Conservation (phyloP, 768 basidiomycete species). For the Tulasnella sp. region DNA sequence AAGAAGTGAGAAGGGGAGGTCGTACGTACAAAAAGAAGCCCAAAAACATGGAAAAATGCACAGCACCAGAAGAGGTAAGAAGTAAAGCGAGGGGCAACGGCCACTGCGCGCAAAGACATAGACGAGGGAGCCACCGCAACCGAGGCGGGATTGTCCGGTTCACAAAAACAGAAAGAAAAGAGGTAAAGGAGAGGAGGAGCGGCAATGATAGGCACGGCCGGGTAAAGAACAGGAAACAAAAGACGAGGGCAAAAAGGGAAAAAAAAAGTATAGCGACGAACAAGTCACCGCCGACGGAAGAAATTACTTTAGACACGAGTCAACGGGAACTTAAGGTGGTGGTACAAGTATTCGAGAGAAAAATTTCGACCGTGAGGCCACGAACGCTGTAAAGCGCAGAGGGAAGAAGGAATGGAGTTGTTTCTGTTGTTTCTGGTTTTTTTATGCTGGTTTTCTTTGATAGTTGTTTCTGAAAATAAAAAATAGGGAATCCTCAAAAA, state of each 20-base stretch:
- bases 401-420: neutral
- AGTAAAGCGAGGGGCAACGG: neutral
- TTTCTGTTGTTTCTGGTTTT: neutral
- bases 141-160: neutral
- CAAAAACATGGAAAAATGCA: neutral
- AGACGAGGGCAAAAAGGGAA: neutral
- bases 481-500: neutral
- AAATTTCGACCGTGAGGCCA: neutral
- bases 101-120: neutral
- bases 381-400: neutral
- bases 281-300: neutral
- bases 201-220: neutral
- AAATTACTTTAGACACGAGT: neutral
- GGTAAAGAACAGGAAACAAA: neutral
- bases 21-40: neutral
- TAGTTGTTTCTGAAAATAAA: neutral
- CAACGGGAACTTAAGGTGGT: neutral
- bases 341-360: neutral
- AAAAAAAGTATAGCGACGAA: neutral
- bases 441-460: neutral
- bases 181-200: neutral
- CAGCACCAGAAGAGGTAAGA: conserved; percentile 1
- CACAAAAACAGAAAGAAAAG: neutral
- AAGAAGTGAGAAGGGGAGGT: neutral
- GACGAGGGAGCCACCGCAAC: neutral